Conservation (phyloP, 2,329 filamentous ascomycete genomes). For the Diplocarpon rosae region DNA sequence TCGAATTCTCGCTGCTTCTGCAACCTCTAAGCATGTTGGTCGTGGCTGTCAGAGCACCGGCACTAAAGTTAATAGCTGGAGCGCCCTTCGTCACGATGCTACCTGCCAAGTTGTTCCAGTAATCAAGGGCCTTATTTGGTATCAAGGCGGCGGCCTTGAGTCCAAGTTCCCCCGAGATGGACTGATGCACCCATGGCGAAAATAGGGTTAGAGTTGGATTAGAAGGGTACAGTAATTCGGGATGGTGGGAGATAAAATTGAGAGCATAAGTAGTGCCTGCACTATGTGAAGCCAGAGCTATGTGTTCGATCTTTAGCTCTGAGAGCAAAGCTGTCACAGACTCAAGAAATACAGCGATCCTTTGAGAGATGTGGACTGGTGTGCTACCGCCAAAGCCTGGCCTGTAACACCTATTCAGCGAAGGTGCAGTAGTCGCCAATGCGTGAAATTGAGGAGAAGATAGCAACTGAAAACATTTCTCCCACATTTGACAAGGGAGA, state of each 20-base stretch:
- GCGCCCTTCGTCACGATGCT: conserved; percentile 27
- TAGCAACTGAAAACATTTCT: background rate
- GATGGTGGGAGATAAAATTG: conserved; percentile 30
- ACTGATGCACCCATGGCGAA: conserved; percentile 32
- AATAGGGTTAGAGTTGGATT: conserved; percentile 25
- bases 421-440: background rate
- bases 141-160: conserved; percentile 13
- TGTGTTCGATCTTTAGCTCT: conserved; percentile 29
- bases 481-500: background rate
- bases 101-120: conserved; percentile 23
- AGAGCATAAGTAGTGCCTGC: conserved; percentile 34
- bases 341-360: conserved; percentile 32
- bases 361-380: conserved; percentile 27
- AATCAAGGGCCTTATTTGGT: conserved; percentile 23
- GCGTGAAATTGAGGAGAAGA: background rate
- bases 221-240: conserved; percentile 26
- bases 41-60: conserved; percentile 6
- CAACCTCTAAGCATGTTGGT: conserved; percentile 5
- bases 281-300: conserved; percentile 31
- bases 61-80: conserved; percentile 19
- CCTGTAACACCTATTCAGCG: conserved; percentile 23
- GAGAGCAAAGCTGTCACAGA: conserved; percentile 30
- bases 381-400: conserved; percentile 35
- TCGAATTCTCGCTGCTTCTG: background rate
- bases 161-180: conserved; percentile 9